phyloP scores from a whole-genome alignment of 768 basidiomycete species.

The Boletus subparvulus region DNA sequence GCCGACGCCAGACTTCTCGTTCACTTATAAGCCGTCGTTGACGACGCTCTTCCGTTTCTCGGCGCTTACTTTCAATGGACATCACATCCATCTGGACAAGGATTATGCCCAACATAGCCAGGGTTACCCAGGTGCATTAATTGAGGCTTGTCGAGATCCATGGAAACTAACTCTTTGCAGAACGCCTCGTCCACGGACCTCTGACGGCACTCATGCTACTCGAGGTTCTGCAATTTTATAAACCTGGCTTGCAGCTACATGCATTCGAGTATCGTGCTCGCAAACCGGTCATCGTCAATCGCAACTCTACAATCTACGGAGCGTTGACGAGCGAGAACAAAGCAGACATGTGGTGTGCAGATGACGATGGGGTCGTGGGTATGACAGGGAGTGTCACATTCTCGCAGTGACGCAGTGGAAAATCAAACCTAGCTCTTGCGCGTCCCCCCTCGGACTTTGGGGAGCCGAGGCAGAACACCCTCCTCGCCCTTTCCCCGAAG shows the following conservation, averaged over 20 bases:
- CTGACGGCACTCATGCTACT: slow-evolving; percentile 78
- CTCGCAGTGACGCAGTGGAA: slow-evolving; percentile 5
- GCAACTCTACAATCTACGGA: slow-evolving; percentile 47
- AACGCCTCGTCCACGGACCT: slow-evolving; percentile 84
- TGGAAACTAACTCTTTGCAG: slow-evolving; percentile 35
- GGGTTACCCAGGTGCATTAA: slow-evolving; percentile 62
- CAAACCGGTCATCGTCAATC: slow-evolving; percentile 60
- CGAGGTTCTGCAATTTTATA: slow-evolving; percentile 53
- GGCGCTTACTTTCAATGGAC: slow-evolving; percentile 83
- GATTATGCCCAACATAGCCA: slow-evolving; percentile 65
- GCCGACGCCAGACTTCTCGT: slow-evolving; percentile 56
- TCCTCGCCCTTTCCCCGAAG: not conserved
- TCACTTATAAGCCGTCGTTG: slow-evolving; percentile 63
- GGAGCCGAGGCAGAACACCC: not conserved
- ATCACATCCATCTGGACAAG: slow-evolving; percentile 81
- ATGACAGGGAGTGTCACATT: slow-evolving; percentile 60
- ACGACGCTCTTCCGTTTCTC: slow-evolving; percentile 84
- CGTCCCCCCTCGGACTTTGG: not conserved
- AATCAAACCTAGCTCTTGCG: no score
- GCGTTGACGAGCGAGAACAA: slow-evolving; percentile 38
- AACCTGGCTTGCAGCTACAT: slow-evolving; percentile 46
- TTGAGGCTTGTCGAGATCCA: not conserved
- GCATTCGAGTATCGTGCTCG: slow-evolving; percentile 69
- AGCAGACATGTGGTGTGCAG: slow-evolving; percentile 57
- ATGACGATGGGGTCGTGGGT: slow-evolving; percentile 57